Conservation (phyloP, 2,329 filamentous ascomycete genomes). For the Colletotrichum sp. region DNA sequence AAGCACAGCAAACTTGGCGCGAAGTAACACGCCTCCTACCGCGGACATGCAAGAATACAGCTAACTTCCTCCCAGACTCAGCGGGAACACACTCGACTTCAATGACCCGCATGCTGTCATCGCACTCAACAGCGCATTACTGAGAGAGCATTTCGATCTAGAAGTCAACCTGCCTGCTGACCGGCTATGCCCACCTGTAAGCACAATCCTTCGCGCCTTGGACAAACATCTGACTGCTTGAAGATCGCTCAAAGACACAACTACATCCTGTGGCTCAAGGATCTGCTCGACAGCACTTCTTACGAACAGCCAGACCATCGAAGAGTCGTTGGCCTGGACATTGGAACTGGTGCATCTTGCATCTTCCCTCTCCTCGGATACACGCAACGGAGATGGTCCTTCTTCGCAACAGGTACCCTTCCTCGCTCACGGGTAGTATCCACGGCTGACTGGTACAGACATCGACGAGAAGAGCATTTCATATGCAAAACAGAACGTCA, state of each 20-base stretch:
- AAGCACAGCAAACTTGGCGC: conserved; percentile 46
- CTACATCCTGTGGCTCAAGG: conserved; percentile 89
- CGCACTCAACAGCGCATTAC: conserved; percentile 81
- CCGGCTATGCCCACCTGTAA: conserved; percentile 84
- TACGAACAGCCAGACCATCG: conserved; percentile 50
- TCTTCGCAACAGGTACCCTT: conserved; percentile 63
- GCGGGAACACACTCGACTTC: conserved; percentile 73
- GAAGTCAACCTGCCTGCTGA: conserved; percentile 74
- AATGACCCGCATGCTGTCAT: conserved; percentile 76
- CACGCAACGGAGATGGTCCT: conserved; percentile 73
- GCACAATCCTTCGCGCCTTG: conserved; percentile 19
- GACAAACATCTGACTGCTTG: not conserved
- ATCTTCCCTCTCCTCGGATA: conserved; percentile 90
- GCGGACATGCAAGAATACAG: too few relatives aligned
- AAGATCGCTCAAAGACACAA: conserved; percentile 75
- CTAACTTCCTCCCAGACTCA: conserved; percentile 31
- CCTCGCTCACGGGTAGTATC: not conserved
- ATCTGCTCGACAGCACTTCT: conserved; percentile 74
- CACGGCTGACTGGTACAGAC: conserved; percentile 51
- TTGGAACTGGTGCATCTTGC: conserved; percentile 88
- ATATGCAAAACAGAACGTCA: conserved; percentile 72
- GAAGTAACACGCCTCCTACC: conserved; percentile 35
- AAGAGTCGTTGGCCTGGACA: conserved; percentile 75
- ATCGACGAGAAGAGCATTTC: conserved; percentile 74
- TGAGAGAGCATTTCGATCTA: conserved; percentile 78